These are phyloP conservation scores for Albizia julibrissin DNA, from an alignment of 306 rosid genomes.

Conservation along the genomic window DNA sequence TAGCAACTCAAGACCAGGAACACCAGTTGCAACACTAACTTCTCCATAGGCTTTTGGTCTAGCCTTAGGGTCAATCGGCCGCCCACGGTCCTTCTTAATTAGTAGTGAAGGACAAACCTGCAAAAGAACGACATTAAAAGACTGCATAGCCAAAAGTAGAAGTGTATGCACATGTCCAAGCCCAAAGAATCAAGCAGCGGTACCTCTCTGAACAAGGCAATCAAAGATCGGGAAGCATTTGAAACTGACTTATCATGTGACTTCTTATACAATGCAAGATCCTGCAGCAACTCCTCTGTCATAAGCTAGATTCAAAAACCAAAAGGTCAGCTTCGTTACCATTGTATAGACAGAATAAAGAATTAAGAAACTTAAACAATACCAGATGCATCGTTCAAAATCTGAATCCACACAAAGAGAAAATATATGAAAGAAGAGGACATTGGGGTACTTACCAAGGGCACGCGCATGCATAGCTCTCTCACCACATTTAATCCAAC, in stretches of 20 bases:
- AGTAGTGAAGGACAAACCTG: slow-evolving; percentile 89
- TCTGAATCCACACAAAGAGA: neutral
- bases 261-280: slow-evolving; percentile 91
- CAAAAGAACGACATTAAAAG: slow-evolving; percentile 33
- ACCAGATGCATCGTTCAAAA: slow-evolving; percentile 22
- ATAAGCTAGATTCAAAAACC: slow-evolving; percentile 62
- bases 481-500: slow-evolving; percentile 83
- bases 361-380: slow-evolving; percentile 18
- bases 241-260: slow-evolving; percentile 93
- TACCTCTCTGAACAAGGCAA: slow-evolving; percentile 87
- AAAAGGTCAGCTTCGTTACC: slow-evolving; percentile 29
- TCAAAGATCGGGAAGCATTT: slow-evolving; percentile 82
- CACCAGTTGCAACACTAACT: slow-evolving; percentile 53
- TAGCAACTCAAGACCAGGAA: slow-evolving; percentile 79
- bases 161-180: neutral
- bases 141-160: neutral
- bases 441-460: slow-evolving; percentile 64
- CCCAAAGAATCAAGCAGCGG: slow-evolving; percentile 17
- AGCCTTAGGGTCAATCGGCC: slow-evolving; percentile 66
- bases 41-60: slow-evolving; percentile 89
- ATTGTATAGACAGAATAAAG: neutral
- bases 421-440: slow-evolving; percentile 17
- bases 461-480: slow-evolving; percentile 86
- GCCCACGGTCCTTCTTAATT: slow-evolving; percentile 91
- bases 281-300: slow-evolving; percentile 92